Conservation (phyloP, 2,329 filamentous ascomycete species). For the Neofusicoccum sp. region DNA sequence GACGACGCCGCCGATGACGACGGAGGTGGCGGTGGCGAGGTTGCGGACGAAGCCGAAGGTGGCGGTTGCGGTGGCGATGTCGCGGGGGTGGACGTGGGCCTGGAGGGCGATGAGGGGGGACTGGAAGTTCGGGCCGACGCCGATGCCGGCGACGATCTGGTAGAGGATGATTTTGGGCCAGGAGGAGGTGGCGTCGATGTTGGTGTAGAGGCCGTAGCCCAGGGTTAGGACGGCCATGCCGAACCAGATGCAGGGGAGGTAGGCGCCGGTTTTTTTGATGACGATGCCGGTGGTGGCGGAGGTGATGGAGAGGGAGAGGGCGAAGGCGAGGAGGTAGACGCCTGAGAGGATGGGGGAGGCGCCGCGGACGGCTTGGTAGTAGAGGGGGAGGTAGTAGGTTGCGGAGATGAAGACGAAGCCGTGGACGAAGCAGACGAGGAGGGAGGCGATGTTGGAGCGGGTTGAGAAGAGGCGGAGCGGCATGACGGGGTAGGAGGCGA, state of each 20-base stretch:
- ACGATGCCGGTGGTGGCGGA: constrained; percentile 58
- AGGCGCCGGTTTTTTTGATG: constrained; percentile 47
- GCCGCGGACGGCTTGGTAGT: constrained; percentile 75
- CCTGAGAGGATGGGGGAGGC: constrained; percentile 69
- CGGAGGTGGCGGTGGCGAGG: constrained; percentile 64
- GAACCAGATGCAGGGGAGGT: constrained; percentile 40
- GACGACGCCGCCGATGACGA: constrained; percentile 74
- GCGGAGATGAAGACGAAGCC: constrained; percentile 74
- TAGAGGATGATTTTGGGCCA: constrained; percentile 42
- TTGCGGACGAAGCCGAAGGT: constrained; percentile 68
- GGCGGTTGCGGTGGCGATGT: constrained; percentile 67
- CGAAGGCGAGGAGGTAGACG: constrained; percentile 70
- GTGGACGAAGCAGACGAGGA: constrained; percentile 69
- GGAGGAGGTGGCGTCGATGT: constrained; percentile 31
- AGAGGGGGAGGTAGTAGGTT: constrained; percentile 79
- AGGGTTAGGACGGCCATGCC: constrained; percentile 38
- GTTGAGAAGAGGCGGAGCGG: constrained; percentile 69
- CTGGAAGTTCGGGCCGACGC: constrained; percentile 67
- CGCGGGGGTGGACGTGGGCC: constrained; percentile 58
- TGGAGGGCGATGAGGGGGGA: constrained; percentile 67
- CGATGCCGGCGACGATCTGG: constrained; percentile 39
- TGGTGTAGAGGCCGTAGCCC: constrained; percentile 40
- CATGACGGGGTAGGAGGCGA: constrained; percentile 76
- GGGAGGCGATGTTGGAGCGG: constrained; percentile 63
- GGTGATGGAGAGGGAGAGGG: constrained; percentile 63